Percentiles rank a stretch among this genome's conserved stretches.
phyloP scores from a whole-genome alignment of 1,284 basidiomycete genomes.

The Cryptococcus sp. region DNA sequence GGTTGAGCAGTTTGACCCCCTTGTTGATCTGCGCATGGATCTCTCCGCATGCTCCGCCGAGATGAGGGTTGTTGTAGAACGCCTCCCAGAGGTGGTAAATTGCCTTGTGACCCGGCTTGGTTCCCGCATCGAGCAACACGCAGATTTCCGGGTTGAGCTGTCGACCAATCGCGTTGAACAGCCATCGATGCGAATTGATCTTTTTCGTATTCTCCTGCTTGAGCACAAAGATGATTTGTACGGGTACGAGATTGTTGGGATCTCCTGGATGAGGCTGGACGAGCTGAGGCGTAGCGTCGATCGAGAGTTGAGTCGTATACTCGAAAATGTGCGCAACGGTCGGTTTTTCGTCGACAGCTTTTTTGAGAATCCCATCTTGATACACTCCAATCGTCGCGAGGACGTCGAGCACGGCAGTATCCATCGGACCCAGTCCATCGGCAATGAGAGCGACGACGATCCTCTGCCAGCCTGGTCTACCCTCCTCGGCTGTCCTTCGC shows the following conservation, averaged over 20 bases:
- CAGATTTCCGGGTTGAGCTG: constrained; percentile 84
- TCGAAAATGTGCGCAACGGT: constrained; percentile 89
- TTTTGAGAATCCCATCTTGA: constrained; percentile 96
- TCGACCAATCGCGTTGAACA: constrained; percentile 91
- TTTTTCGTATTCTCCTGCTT: constrained; percentile 98
- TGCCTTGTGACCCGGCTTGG: constrained; percentile 91
- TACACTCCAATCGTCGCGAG: constrained; percentile 83
- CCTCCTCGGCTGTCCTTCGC: constrained; percentile 77
- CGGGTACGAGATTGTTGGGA: constrained; percentile 85
- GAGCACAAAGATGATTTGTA: constrained; percentile 89
- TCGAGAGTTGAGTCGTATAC: constrained; percentile 87
- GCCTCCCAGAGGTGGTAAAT: constrained; percentile 97
- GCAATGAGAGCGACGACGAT: constrained; percentile 86
- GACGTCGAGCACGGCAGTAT: constrained; percentile 86
- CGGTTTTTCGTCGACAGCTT: constrained; percentile 78
- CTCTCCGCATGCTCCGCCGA: constrained; percentile 81
- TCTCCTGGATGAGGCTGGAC: constrained; percentile 84
- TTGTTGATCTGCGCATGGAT: constrained; percentile 92
- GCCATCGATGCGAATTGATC: constrained; percentile 87
- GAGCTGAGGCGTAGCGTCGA: constrained; percentile 80
- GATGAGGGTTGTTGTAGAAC: constrained; percentile 54
- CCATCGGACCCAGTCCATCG: constrained; percentile 92
- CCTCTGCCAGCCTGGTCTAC: constrained; percentile 82
- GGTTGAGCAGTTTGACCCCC: constrained; percentile 87
- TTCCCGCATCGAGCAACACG: constrained; percentile 87